Evolutionary conservation across 441 rosid genomes (phyloP).

Genomic region (Corymbia calophylla): DNA sequence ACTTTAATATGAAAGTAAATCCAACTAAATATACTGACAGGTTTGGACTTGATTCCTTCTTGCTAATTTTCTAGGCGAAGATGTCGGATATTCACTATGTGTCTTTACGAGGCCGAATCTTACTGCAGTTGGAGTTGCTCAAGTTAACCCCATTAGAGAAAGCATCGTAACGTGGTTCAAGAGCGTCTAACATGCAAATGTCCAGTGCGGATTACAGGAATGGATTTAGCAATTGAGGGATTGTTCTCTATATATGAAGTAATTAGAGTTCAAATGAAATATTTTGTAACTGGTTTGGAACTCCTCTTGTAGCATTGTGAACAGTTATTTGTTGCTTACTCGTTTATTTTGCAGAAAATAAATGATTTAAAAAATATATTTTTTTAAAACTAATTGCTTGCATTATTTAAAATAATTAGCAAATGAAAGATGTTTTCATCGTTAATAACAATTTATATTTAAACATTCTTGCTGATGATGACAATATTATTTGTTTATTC

Average conservation of each 20-base stretch:
- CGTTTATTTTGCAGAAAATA: too few relatives aligned
- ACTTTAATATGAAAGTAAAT: fast-evolving
- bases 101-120: neutral
- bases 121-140: fast-evolving
- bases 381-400: too few relatives aligned
- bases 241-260: neutral
- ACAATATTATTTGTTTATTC: too few relatives aligned
- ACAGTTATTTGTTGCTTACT: neutral
- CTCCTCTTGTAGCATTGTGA: neutral
- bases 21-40: neutral
- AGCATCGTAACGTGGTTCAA: neutral
- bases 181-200: neutral
- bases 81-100: fast-evolving
- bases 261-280: neutral
- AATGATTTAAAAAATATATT: too few relatives aligned
- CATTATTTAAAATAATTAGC: too few relatives aligned
- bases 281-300: neutral
- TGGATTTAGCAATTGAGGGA: neutral
- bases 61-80: neutral
- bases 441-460: too few relatives aligned
- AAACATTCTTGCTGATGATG: too few relatives aligned
- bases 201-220: neutral
- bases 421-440: too few relatives aligned
- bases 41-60: neutral
- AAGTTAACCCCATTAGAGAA: neutral